Percentiles rank a stretch among this genome's conserved stretches.
Evolutionary conservation across 2,329 filamentous ascomycete genomes (phyloP).

Genomic region (Bipolaris oryzae): DNA sequence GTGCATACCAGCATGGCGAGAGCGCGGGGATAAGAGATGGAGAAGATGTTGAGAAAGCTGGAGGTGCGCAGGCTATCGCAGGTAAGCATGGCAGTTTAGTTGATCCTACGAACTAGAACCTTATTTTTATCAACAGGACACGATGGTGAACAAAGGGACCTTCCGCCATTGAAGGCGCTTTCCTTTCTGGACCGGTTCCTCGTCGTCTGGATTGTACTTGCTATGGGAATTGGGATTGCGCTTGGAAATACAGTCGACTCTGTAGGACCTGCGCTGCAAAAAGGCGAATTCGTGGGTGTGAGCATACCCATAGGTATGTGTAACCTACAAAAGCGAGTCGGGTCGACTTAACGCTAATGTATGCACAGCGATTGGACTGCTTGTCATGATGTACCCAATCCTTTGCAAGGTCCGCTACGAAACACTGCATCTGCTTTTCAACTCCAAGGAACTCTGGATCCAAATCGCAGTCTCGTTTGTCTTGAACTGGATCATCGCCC

Average conservation of each 20-base stretch:
- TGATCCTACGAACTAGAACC: slow-evolving; percentile 1
- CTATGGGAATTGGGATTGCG: slow-evolving; percentile 76
- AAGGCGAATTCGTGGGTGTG: slow-evolving; percentile 74
- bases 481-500: slow-evolving; percentile 83
- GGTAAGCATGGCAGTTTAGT: neutral
- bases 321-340: neutral
- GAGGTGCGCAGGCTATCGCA: neutral
- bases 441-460: slow-evolving; percentile 69
- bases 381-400: slow-evolving; percentile 96
- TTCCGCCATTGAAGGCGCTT: slow-evolving; percentile 48
- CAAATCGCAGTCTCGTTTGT: slow-evolving; percentile 79
- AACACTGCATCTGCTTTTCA: slow-evolving; percentile 70
- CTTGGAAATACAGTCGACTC: slow-evolving; percentile 75
- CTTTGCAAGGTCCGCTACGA: slow-evolving; percentile 86
- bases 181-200: slow-evolving; percentile 55
- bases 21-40: slow-evolving; percentile 1
- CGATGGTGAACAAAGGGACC: neutral
- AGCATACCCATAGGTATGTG: slow-evolving; percentile 68
- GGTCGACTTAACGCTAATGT: neutral
- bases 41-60: slow-evolving; percentile 8
- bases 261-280: slow-evolving; percentile 67
- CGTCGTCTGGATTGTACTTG: slow-evolving; percentile 72
- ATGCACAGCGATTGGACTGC: slow-evolving; percentile 70
- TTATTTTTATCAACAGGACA: slow-evolving; percentile 5
- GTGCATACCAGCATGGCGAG: slow-evolving; percentile 12